phyloP scores from a whole-genome alignment of 1,284 basidiomycete genomes.

The Austroboletus niveus region DNA sequence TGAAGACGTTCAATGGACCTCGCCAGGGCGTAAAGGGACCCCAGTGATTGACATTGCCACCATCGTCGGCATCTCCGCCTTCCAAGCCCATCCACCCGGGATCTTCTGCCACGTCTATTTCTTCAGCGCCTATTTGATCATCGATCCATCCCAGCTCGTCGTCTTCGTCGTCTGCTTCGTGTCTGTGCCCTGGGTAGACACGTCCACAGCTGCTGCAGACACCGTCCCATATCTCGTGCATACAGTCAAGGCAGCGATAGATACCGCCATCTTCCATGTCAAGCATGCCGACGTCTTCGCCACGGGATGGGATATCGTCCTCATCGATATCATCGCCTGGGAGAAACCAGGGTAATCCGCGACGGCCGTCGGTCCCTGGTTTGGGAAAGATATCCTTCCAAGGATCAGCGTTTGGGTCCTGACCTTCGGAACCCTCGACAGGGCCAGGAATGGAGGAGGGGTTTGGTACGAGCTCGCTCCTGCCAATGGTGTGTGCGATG shows the following conservation, averaged over 20 bases:
- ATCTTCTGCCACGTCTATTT: conserved; percentile 32
- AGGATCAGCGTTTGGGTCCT: conserved; percentile 40
- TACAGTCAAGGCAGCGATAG: conserved; percentile 69
- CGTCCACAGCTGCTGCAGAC: conserved; percentile 59
- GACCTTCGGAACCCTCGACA: conserved; percentile 14
- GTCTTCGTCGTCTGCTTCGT: conserved; percentile 35
- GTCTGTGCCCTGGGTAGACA: conserved; percentile 51
- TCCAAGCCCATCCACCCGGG: conserved; percentile 39
- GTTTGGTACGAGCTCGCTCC: conserved; percentile 50
- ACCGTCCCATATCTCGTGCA: conserved; percentile 72
- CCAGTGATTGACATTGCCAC: conserved; percentile 26
- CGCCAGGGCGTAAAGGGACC: conserved; percentile 20
- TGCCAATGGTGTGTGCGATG: conserved; percentile 52
- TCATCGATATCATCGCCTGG: conserved; percentile 15
- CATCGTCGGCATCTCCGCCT: conserved; percentile 32
- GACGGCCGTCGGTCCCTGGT: conserved; percentile 4
- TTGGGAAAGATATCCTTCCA: conserved; percentile 61
- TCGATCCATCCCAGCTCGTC: conserved; percentile 37
- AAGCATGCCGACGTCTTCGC: conserved; percentile 53
- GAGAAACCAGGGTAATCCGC: conserved; percentile 18
- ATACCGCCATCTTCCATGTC: conserved; percentile 71
- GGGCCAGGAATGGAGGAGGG: conserved; percentile 14
- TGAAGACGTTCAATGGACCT: conserved; percentile 16
- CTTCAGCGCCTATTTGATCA: conserved; percentile 36
- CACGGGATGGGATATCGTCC: conserved; percentile 21